These are phyloP conservation scores for Ogataea ganodermae DNA, from an alignment of 805 yeast genomes.

Conservation along the genomic window DNA sequence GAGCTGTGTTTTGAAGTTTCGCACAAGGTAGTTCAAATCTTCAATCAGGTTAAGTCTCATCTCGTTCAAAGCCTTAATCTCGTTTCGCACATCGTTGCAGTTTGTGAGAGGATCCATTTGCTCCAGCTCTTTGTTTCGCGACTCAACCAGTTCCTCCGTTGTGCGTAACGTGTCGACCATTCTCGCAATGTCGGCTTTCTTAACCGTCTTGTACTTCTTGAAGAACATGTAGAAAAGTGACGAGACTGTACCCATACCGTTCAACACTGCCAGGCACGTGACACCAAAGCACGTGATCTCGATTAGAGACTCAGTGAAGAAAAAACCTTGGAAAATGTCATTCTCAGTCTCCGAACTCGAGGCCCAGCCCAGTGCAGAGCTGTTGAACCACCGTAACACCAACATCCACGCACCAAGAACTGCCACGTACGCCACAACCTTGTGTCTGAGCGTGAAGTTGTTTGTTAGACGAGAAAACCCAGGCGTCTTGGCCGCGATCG, in stretches of 20 bases:
- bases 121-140: constrained; percentile 38
- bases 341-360: neutral
- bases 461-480: constrained; percentile 3
- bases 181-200: constrained; percentile 37
- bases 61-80: constrained; percentile 40
- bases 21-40: constrained; percentile 19
- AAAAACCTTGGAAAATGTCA: constrained; percentile 1
- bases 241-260: constrained; percentile 54
- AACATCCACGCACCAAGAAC: constrained; percentile 16
- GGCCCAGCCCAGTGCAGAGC: constrained; percentile 34
- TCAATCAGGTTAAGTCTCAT: constrained; percentile 28
- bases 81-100: constrained; percentile 38
- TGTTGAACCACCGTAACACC: constrained; percentile 22
- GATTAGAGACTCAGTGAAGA: constrained; percentile 39
- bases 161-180: constrained; percentile 44
- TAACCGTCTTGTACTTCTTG: constrained; percentile 26
- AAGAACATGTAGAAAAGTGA: constrained; percentile 39
- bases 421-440: constrained; percentile 10
- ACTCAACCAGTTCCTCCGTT: constrained; percentile 38
- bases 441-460: constrained; percentile 6
- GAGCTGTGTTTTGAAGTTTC: constrained; percentile 12
- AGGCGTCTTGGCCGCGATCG: constrained; percentile 10
- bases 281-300: constrained; percentile 52
- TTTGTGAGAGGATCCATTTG: constrained; percentile 1
- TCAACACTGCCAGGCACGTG: constrained; percentile 49